Percentiles rank a stretch among this genome's conserved stretches.
Evolutionary conservation across 345 rosid genomes (phyloP).

Genomic region (Pistacia atlantica): DNA sequence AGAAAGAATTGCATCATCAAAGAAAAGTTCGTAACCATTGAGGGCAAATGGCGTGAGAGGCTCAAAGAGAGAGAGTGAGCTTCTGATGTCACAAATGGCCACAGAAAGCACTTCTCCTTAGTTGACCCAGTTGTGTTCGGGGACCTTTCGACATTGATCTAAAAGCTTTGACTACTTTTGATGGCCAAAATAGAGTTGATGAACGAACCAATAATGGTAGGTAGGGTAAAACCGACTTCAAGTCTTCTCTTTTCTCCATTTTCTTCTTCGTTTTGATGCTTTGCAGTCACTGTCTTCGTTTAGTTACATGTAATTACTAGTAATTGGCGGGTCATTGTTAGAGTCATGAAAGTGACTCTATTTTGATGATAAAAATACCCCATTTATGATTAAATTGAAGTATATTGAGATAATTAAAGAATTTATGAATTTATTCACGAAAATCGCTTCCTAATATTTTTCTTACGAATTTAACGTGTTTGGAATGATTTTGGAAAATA

Average conservation of each 20-base stretch:
- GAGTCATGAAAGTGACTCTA: too few relatives aligned
- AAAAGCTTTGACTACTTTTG: constrained; percentile 30
- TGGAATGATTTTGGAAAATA: too few relatives aligned
- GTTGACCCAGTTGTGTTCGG: constrained; percentile 53
- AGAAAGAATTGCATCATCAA: constrained; percentile 52
- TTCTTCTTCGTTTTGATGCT: not conserved
- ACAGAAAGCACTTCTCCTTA: constrained; percentile 62
- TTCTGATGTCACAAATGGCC: constrained; percentile 41
- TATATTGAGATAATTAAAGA: too few relatives aligned
- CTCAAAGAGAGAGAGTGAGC: constrained; percentile 31
- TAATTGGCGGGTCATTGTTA: too few relatives aligned
- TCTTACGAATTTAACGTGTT: too few relatives aligned
- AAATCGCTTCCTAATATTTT: too few relatives aligned
- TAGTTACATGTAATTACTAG: too few relatives aligned
- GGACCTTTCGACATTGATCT: constrained; percentile 63
- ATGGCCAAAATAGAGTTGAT: constrained; percentile 51
- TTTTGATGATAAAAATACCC: too few relatives aligned
- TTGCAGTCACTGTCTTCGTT: not conserved
- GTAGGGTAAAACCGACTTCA: constrained; percentile 52
- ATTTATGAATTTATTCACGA: too few relatives aligned
- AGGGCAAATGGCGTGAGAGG: constrained; percentile 48
- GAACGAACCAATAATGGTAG: constrained; percentile 58
- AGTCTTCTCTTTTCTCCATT: constrained; percentile 63
- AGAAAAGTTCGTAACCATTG: constrained; percentile 64
- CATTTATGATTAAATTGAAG: too few relatives aligned